phyloP scores from a whole-genome alignment of 441 rosid genomes.

The Erodium trifolium region DNA sequence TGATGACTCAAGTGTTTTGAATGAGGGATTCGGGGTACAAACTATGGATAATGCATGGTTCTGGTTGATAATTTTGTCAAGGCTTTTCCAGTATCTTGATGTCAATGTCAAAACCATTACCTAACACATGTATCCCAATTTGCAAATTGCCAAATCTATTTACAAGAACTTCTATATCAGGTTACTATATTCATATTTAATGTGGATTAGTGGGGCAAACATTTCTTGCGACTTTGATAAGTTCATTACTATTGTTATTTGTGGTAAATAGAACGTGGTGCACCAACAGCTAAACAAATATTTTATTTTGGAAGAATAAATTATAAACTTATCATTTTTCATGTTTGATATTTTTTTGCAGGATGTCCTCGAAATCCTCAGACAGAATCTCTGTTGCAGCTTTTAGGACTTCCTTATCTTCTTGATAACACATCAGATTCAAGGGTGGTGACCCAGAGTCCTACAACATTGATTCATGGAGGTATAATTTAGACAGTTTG shows the following conservation, averaged over 20 bases:
- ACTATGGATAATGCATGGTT: background rate
- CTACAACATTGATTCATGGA: constrained; percentile 27
- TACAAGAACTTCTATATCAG: background rate
- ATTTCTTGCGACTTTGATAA: background rate
- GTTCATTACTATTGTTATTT: background rate
- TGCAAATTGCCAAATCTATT: background rate
- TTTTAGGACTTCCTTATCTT: constrained; percentile 72
- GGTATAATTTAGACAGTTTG: constrained; percentile 27
- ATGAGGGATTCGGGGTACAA: background rate
- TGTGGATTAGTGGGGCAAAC: background rate
- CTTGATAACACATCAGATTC: constrained; percentile 48
- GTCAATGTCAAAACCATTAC: background rate
- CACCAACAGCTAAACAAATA: background rate
- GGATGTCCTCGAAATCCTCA: constrained; percentile 65
- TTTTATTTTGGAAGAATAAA: background rate
- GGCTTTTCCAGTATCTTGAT: background rate
- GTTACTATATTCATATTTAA: background rate
- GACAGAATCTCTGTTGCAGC: constrained; percentile 57
- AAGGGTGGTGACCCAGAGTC: constrained; percentile 26
- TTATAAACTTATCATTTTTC: background rate
- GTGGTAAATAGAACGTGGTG: background rate
- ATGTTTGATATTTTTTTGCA: constrained; percentile 19
- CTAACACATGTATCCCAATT: background rate
- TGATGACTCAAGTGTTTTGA: background rate
- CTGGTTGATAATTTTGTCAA: background rate